Evolutionary conservation across 345 rosid genomes (phyloP).

Genomic region (Geranium rotundifolium): DNA sequence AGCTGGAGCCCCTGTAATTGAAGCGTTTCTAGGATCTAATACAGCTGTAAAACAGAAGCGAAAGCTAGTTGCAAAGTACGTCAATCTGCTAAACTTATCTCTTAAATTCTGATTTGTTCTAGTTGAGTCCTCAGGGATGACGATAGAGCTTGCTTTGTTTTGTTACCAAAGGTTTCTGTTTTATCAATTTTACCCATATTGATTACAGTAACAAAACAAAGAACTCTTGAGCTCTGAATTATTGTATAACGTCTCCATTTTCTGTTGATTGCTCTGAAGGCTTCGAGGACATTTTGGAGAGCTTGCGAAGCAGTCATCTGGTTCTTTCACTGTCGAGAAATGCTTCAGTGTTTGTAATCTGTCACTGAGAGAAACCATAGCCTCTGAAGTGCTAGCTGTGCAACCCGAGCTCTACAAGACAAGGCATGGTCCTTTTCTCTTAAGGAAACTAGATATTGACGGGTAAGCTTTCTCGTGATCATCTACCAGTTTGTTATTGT

Average conservation of each 20-base stretch:
- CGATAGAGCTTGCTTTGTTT: too few species aligned
- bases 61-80: constrained; percentile 65
- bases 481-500: neutral
- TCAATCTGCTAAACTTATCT: neutral
- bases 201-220: too few species aligned
- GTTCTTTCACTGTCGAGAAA: constrained; percentile 80
- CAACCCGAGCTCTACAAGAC: constrained; percentile 52
- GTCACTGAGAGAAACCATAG: constrained; percentile 63
- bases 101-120: neutral
- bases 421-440: constrained; percentile 73
- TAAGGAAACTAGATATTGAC: constrained; percentile 67
- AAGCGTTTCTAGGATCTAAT: constrained; percentile 68
- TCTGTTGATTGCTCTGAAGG: constrained; percentile 25
- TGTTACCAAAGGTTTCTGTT: too few species aligned
- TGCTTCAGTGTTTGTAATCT: constrained; percentile 62
- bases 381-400: constrained; percentile 54
- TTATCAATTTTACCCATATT: too few species aligned
- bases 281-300: constrained; percentile 74
- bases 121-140: neutral
- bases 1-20: constrained; percentile 78
- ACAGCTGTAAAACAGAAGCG: constrained; percentile 68
- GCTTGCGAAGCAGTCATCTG: constrained; percentile 55
- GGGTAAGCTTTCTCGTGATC: constrained; percentile 37
- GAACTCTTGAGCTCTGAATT: neutral
- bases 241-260: neutral